Evolutionary conservation across 176 grass and related monocot genomes (phyloP).

Genomic region (Pontederia crassipes): DNA sequence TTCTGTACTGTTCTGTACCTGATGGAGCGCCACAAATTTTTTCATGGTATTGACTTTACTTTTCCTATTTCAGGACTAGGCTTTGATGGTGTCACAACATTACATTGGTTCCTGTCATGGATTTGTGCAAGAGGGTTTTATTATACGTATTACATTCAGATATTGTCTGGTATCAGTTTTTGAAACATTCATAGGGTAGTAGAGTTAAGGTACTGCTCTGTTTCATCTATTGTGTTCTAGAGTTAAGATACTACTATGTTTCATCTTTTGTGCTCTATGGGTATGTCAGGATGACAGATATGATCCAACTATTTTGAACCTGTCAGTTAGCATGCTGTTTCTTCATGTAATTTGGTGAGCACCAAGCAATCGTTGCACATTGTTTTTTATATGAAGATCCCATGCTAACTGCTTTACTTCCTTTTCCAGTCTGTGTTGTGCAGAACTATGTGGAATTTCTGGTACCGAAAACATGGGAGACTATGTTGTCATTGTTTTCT

Average conservation of each 20-base stretch:
- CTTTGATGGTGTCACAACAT: no score
- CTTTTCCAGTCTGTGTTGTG: neutral
- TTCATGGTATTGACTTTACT: no score
- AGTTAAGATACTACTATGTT: no score
- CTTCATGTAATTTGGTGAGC: slow-evolving; percentile 7
- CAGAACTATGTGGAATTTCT: neutral
- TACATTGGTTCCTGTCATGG: no score
- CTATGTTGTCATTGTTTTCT: no score
- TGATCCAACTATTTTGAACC: neutral
- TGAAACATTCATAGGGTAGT: neutral
- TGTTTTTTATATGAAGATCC: neutral
- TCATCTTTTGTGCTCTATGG: no score
- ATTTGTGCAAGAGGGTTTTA: neutral
- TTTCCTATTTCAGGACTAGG: no score
- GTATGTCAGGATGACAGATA: neutral
- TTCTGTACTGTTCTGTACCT: no score
- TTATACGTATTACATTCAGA: slow-evolving; percentile 3
- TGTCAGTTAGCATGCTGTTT: neutral
- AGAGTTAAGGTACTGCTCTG: neutral
- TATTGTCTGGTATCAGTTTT: neutral
- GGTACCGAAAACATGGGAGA: no score
- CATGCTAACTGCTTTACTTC: slow-evolving; percentile 6
- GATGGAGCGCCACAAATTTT: no score
- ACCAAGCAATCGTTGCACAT: neutral
- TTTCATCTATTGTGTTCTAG: neutral